Evolutionary conservation across 768 basidiomycete genomes (phyloP), one percentile per base, ranked within the genome.

Genomic region (Mycena vitilis): DNA sequence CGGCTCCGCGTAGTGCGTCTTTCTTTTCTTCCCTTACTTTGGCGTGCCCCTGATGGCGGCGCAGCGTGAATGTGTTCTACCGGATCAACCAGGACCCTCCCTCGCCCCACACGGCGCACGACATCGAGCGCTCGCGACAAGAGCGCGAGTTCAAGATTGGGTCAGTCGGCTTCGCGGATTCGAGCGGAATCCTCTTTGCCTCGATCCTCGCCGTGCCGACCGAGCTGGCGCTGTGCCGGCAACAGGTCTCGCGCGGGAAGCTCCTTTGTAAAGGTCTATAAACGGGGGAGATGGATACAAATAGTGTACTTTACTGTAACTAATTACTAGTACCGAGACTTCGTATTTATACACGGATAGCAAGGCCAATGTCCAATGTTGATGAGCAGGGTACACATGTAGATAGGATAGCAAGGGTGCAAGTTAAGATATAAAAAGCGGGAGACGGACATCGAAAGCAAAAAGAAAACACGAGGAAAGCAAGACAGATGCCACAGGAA

Each of bases 71-170:
- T 74, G 93, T 91, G 12, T 96, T 92, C 78, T 94, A 93, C 78
- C 89, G 87, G 48, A 84, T 96, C 64, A 95, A 94, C 63, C 92
- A 93, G 71, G 92, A 93, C 71, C 83, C 81, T 5, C 86, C 84
- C 8, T 83, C 87, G 66, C 77, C 85, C 7, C 78, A 80, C 36
- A 78, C 81, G 20, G 79, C 78, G 58, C 81, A 85, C 64, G 86
- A 89, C 69, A 74, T 81, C 45, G 91, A 92, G 74, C 84, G 88
- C 45, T 82, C 85, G 34, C 85, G 86, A 75, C 94, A 95, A 76
- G 92, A 93, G 74, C 86, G 89, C 52, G 95, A 96, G 80, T 96
- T 95, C 81, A 90, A 89, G 84, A 96, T 97, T 61, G 95, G 95
- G 8, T 92, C 92, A 4, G 90, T 97, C 52, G 95, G 95, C 1